Conservation (phyloP, 495 filamentous ascomycete species). For the Trichocladium uniseriatum region DNA sequence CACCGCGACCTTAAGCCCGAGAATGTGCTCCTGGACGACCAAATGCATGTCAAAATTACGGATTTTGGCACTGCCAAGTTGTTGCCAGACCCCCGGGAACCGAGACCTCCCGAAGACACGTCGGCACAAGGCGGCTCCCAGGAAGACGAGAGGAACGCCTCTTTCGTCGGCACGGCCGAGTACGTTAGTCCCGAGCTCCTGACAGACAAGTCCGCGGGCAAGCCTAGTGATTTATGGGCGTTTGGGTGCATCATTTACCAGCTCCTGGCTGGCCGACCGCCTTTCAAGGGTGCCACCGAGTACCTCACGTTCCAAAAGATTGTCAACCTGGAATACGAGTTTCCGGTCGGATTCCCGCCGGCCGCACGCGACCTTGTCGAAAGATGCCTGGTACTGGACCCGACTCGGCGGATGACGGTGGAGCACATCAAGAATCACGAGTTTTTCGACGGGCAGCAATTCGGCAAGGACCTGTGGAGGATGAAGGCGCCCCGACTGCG, state of each 20-base stretch:
- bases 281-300: conserved; percentile 96
- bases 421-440: conserved; percentile 96
- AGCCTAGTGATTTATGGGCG: conserved; percentile 96
- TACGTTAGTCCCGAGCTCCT: conserved; percentile 96
- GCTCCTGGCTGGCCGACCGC: conserved; percentile 81
- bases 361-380: conserved; percentile 89
- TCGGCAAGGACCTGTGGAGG: conserved; percentile 82
- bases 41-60: conserved; percentile 98
- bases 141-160: conserved; percentile 69
- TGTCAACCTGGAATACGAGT: conserved; percentile 85
- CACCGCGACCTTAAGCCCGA: conserved; percentile 97
- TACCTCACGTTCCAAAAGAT: conserved; percentile 99
- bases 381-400: conserved; percentile 83
- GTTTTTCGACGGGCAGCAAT: conserved; percentile 87
- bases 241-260: conserved; percentile 99
- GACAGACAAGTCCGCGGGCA: conserved; percentile 93
- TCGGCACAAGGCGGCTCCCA: conserved; percentile 42
- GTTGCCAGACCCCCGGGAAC: conserved; percentile 55
- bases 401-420: conserved; percentile 75
- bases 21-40: conserved; percentile 87
- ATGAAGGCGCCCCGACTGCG: conserved; percentile 84
- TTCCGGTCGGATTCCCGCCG: conserved; percentile 80
- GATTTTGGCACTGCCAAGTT: conserved; percentile 98
- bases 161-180: conserved; percentile 96
- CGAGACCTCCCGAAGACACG: conserved; percentile 41